Evolutionary conservation across 1,284 basidiomycete genomes (phyloP).

Genomic region (Ganoderma lingzhi): DNA sequence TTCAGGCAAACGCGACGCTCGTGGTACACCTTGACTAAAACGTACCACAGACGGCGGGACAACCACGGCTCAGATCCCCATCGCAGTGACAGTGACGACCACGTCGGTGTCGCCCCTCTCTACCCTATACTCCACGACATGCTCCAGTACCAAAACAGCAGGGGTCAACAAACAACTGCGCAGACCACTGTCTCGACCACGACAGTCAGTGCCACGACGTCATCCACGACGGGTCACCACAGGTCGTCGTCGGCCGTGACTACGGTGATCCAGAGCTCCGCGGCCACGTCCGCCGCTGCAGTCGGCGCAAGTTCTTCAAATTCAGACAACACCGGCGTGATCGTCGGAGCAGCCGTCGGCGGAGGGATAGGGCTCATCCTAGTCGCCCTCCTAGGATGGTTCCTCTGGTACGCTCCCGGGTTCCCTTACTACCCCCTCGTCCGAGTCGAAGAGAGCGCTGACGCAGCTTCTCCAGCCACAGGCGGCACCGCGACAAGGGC

Average conservation of each 20-base stretch:
- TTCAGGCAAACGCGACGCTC: neutral
- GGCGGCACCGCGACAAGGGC: neutral
- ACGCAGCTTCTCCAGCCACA: neutral
- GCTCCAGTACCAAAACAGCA: conserved; percentile 21
- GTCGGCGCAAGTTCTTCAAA: neutral
- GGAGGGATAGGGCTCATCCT: neutral
- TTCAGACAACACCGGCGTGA: neutral
- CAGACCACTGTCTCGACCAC: neutral
- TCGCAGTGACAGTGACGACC: conserved; percentile 44
- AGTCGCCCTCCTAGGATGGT: neutral
- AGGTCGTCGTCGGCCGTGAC: neutral
- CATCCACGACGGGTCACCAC: neutral
- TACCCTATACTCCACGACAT: conserved; percentile 48
- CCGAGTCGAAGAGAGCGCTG: neutral
- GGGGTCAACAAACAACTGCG: neutral
- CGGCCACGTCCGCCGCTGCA: neutral
- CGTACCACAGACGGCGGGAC: conserved; percentile 37
- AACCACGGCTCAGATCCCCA: conserved; percentile 45
- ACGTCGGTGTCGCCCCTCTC: conserved; percentile 44
- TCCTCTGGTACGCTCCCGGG: neutral
- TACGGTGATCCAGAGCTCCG: neutral
- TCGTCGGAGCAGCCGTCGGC: neutral
- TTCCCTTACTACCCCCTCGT: neutral
- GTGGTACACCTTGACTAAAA: neutral
- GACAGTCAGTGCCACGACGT: neutral